Conservation (phyloP, 1,139 yeast species). For the Hyphopichia pseudoburtonii region DNA sequence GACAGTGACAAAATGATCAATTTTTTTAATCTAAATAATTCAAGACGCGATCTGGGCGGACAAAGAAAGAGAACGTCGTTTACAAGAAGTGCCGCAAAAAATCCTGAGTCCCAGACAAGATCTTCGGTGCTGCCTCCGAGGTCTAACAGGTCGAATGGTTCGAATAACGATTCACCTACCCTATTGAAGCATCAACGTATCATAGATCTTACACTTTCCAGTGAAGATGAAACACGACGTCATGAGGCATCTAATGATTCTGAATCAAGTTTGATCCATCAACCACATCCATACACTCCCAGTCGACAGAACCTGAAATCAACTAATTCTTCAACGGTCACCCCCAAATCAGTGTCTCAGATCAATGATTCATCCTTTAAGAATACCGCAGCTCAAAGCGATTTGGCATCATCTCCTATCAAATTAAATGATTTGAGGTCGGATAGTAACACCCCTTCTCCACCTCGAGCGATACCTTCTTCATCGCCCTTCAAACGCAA, state of each 20-base stretch:
- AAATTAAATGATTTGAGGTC: conserved; percentile 7
- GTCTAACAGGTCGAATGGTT: no score
- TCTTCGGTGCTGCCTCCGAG: background rate
- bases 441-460: conserved; percentile 5
- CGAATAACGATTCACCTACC: no score
- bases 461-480: conserved; percentile 6
- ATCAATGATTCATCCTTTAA: no score
- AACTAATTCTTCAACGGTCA: no score
- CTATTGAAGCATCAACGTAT: no score
- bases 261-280: no score
- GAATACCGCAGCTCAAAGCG: no score
- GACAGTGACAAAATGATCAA: conserved; percentile 4
- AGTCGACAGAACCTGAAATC: no score
- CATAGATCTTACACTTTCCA: conserved; percentile 4
- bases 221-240: conserved; percentile 4
- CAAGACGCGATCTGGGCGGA: conserved; percentile 3
- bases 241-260: conserved; percentile 1
- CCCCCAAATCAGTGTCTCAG: no score
- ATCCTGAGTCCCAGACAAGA: no score
- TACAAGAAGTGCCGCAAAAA: background rate
- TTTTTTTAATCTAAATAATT: background rate
- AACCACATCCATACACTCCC: no score
- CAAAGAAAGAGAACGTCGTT: conserved; percentile 1
- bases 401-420: conserved; percentile 27
- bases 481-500: conserved; percentile 28